These are phyloP conservation scores for Bromus sterilis DNA, from an alignment of 176 grass and related monocot genomes.

Conservation along the genomic window DNA sequence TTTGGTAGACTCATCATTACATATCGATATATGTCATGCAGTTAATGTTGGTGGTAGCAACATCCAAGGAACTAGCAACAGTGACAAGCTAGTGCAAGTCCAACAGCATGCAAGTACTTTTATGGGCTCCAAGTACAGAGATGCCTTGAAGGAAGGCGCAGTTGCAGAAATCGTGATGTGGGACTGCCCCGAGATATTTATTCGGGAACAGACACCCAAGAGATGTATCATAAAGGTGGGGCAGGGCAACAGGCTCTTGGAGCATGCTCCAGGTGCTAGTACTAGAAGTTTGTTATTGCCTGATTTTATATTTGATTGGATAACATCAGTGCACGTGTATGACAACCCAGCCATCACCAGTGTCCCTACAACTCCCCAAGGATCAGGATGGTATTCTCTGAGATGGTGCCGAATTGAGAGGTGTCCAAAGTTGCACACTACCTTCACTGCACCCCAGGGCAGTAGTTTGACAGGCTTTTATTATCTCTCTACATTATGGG, in stretches of 20 bases:
- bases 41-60: background rate
- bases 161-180: background rate
- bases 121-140: background rate
- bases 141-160: background rate
- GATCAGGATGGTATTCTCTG: fast-evolving
- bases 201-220: fast-evolving
- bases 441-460: background rate
- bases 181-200: background rate
- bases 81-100: background rate
- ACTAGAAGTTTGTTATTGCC: background rate
- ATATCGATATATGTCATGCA: background rate
- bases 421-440: background rate
- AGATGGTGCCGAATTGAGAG: background rate
- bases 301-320: fast-evolving
- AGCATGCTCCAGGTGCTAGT: background rate
- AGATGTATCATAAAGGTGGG: background rate
- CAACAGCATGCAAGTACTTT: background rate
- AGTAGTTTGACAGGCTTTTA: fast-evolving
- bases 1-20: too few relatives aligned
- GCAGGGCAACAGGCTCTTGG: background rate
- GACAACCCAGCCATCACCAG: background rate
- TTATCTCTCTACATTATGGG: fast-evolving
- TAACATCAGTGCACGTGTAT: background rate
- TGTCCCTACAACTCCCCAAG: background rate
- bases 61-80: background rate